Evolutionary conservation across 2,329 filamentous ascomycete species (phyloP), one percentile per base, ranked within the genome.

Genomic region (Penicillium sp.): DNA sequence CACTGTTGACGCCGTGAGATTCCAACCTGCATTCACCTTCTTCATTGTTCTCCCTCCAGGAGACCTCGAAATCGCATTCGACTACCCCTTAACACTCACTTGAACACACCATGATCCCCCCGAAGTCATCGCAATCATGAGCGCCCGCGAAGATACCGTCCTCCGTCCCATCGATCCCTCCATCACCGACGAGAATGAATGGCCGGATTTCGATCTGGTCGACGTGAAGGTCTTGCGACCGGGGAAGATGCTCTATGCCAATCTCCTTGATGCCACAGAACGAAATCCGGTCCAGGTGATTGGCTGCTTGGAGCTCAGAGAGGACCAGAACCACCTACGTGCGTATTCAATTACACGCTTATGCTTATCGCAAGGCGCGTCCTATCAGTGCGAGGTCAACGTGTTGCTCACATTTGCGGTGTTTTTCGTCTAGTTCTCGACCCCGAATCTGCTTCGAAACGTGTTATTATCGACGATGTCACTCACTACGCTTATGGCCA

Each of bases 161-260:
- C 77, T 82, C 58, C 75, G 75, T 72, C 69, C 75, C 68, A 76
- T 76, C 70, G 76, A 81, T 71, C 76, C 79, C 63, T 76, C 79
- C 65, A 71, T 81, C 61, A 70, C 73, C 37, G 79, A 82, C 71
- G 80, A 82, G 70, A 81, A 86, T 73, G 82, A 88, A 67, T 89
- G 86, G 85, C 82, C 85, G 56, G 84, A 86, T 63, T 88, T 88
- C 73, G 75, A 79, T 28, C 76, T 89, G 61, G 82, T 75, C 62
- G 82, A 88, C 66, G 85, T 82, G 62, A 82, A 83, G 65, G 80
- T 88, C 49, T 75, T 81, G 60, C 73, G 79, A 47, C 79, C 80
- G 40, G 81, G 83, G 59, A 81, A 82, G 70, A 76, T 77, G 60
- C 79, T 79, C 60, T 82, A 82, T 65, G 81, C 82, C 26, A 87